phyloP scores from a whole-genome alignment of 768 basidiomycete species.

The Boletus vinaceobasis region DNA sequence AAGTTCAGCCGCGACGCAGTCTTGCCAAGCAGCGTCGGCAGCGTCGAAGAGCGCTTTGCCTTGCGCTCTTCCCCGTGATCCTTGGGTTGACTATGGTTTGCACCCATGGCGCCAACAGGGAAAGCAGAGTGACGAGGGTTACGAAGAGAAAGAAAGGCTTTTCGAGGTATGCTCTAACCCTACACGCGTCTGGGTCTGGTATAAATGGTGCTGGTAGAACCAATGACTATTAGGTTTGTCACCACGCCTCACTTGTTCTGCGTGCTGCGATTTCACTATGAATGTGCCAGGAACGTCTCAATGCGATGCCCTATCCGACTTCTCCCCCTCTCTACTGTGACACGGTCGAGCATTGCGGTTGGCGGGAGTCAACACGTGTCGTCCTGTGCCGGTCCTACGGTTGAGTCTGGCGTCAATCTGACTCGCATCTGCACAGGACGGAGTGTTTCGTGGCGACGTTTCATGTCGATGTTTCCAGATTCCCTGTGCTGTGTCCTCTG shows the following conservation, averaged over 20 bases:
- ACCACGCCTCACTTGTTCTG: slow-evolving; percentile 29
- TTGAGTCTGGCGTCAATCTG: slow-evolving; percentile 1
- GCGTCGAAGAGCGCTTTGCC: slow-evolving; percentile 22
- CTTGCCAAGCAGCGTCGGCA: slow-evolving; percentile 25
- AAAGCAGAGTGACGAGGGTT: neutral
- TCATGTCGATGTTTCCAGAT: neutral
- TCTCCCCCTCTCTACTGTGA: slow-evolving; percentile 16
- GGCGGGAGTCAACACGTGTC: slow-evolving; percentile 10
- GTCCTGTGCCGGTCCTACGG: slow-evolving; percentile 10
- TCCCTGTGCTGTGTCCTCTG: slow-evolving; percentile 13
- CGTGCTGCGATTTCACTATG: slow-evolving; percentile 22
- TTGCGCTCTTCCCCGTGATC: slow-evolving; percentile 22
- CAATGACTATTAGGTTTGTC: slow-evolving; percentile 14
- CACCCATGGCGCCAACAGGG: slow-evolving; percentile 20
- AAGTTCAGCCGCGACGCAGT: slow-evolving; percentile 27
- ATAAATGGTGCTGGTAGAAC: slow-evolving; percentile 18
- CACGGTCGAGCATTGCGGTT: slow-evolving; percentile 1
- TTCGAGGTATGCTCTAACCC: slow-evolving; percentile 14
- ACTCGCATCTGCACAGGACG: slow-evolving; percentile 9
- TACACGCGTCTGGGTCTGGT: slow-evolving; percentile 7
- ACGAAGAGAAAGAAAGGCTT: neutral
- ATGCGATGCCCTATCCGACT: slow-evolving; percentile 19
- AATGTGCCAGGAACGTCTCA: slow-evolving; percentile 4
- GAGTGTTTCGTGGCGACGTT: neutral
- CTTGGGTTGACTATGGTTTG: slow-evolving; percentile 25